Evolutionary conservation across 2,329 filamentous ascomycete species (phyloP).

Genomic region (Pseudogymnoascus sp.): DNA sequence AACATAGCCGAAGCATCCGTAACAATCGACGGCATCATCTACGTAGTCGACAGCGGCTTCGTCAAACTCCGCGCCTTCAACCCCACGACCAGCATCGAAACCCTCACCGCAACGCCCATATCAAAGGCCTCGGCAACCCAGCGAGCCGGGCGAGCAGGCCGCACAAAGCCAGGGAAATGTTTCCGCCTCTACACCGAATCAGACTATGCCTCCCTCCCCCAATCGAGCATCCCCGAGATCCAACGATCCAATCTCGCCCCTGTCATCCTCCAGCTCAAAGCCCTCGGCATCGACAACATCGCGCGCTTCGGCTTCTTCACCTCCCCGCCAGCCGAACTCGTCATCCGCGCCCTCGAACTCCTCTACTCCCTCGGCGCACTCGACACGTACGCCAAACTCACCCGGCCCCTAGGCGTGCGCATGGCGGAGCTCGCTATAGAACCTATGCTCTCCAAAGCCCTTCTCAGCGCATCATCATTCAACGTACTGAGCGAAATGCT

Average conservation of each 20-base stretch:
- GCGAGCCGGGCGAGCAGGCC: conserved; percentile 79
- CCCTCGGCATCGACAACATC: conserved; percentile 90
- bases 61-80: conserved; percentile 86
- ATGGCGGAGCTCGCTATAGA: conserved; percentile 94
- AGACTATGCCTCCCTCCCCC: conserved; percentile 56
- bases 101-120: conserved; percentile 69
- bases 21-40: conserved; percentile 86
- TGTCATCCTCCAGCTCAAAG: conserved; percentile 83
- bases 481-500: conserved; percentile 78
- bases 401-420: conserved; percentile 72
- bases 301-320: conserved; percentile 85
- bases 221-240: conserved; percentile 78
- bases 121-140: conserved; percentile 93
- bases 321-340: conserved; percentile 73
- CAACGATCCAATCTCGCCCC: conserved; percentile 87
- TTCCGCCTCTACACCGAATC: conserved; percentile 85
- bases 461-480: conserved; percentile 68
- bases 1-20: conserved; percentile 97
- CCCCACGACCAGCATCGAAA: conserved; percentile 77
- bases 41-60: conserved; percentile 84
- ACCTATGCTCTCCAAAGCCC: conserved; percentile 89
- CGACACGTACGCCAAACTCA: conserved; percentile 84
- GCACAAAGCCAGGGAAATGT: conserved; percentile 86
- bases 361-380: conserved; percentile 80
- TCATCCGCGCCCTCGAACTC: conserved; percentile 79